phyloP scores from a whole-genome alignment of 257 asterid species.

The Solanum pimpinellifolium region DNA sequence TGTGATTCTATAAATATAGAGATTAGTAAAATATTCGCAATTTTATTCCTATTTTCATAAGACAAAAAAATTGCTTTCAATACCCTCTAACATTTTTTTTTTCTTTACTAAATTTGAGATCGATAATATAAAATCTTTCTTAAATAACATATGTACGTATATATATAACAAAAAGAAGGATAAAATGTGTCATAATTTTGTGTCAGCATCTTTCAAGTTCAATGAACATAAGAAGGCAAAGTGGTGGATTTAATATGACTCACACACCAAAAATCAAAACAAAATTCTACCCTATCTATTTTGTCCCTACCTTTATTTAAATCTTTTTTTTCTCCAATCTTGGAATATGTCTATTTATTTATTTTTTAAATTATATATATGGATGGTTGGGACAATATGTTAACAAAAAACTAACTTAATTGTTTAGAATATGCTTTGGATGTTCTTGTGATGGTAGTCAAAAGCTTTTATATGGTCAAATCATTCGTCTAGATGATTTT shows the following conservation, averaged over 20 bases:
- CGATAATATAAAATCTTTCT: not conserved
- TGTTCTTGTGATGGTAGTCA: not conserved
- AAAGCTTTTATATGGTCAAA: not conserved
- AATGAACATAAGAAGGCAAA: not conserved
- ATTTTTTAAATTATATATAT: not conserved
- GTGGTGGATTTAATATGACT: not conserved
- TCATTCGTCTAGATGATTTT: not conserved
- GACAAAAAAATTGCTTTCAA: accelerated
- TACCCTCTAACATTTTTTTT: not conserved
- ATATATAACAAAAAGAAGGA: not conserved
- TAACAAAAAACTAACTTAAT: not conserved
- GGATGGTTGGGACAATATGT: not conserved
- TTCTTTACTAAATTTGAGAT: accelerated
- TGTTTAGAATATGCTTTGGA: not conserved
- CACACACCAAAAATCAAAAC: not conserved
- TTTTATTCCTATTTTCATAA: not conserved
- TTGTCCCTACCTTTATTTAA: not conserved
- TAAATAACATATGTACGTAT: not conserved
- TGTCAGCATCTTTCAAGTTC: not conserved
- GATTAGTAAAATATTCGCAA: no score
- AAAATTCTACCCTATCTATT: not conserved
- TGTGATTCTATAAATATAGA: no score
- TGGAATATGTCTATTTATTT: not conserved
- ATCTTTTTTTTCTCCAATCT: not conserved
- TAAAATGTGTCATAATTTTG: not conserved